Evolutionary conservation across 345 rosid species (phyloP), one percentile per base, ranked within the genome.

Genomic region (Eucalyptus tenuipes): DNA sequence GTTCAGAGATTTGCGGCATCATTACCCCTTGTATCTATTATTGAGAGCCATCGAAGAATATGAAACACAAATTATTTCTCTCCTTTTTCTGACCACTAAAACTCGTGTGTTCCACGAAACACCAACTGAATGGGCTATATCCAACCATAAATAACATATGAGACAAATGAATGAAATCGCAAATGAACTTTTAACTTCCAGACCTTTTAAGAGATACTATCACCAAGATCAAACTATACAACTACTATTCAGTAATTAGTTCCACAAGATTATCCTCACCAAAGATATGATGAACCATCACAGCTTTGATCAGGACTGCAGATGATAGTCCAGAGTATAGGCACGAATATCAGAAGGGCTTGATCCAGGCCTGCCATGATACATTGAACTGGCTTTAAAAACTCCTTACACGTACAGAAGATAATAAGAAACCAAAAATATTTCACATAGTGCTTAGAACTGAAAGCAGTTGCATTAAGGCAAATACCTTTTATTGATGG

Each of bases 341-440:
- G 98, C 97, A 2, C 91, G 93, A n/a, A 95, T 95, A 90, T 96
- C 99, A 29, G 99, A 96, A 85, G 99, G 97, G 90, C 96, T 93
- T 40, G 99, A 94, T 88, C 99, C 99, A 31, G 97, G 99, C 94
- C 99, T 97, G 95, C 89, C 90, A 88, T n/a, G 53, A 87, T 10
- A 68, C 40, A 89, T 86, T 66, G 16, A 42, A 86, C 31, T 29
- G 49, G 84, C 16, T 27, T 85, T 85, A 47, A 29, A 45, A 85
- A 47, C 24, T 85, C 50, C 45, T 52, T 10, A 50, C 6, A 31
- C 13, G 2, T 53, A 33, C 87, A 50, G 59, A 40, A 53, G 14
- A 53, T 22, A 86, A 86, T 53, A 85, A 85, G 20, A 31, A 25
- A 85, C 27, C 31, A 84, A 84, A 44, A 49, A 49, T 31, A 59